A percentile compares a stretch with the other conserved stretches of the same genome.
phyloP scores from a whole-genome alignment of 148 eudicot species.

The Hydrangea macrophylla region DNA sequence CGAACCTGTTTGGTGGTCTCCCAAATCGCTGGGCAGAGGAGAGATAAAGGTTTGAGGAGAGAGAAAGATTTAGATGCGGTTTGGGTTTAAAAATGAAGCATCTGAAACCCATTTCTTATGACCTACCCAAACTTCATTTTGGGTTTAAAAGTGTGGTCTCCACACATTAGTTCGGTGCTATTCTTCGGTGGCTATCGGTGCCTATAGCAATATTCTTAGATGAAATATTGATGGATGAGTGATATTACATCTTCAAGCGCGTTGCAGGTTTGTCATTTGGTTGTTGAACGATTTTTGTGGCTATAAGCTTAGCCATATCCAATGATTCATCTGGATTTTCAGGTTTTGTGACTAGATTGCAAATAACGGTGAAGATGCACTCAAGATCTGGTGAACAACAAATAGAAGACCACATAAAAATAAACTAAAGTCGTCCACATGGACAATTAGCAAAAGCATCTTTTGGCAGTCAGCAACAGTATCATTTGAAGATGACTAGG shows the following conservation, averaged over 20 bases:
- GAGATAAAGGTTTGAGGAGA: too few relatives aligned
- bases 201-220: too few relatives aligned
- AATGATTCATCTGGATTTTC: constrained; percentile 67
- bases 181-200: too few relatives aligned
- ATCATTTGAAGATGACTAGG: neutral
- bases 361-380: constrained; percentile 77
- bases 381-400: constrained; percentile 57
- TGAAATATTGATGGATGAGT: neutral
- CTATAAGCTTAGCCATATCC: constrained; percentile 76
- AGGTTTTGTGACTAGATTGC: constrained; percentile 69
- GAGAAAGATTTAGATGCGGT: too few relatives aligned
- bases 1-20: too few relatives aligned
- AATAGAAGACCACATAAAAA: neutral
- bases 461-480: neutral
- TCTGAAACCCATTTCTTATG: too few relatives aligned
- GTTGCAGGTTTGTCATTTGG: constrained; percentile 82
- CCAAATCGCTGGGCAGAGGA: too few relatives aligned
- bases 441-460: too few relatives aligned
- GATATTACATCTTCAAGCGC: constrained; percentile 72
- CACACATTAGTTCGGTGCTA: too few relatives aligned
- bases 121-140: too few relatives aligned
- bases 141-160: too few relatives aligned
- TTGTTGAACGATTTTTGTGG: constrained; percentile 63
- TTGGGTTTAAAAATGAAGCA: too few relatives aligned
- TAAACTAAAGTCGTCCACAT: neutral